Evolutionary conservation across 1,139 yeast genomes (phyloP).

Genomic region (Hyphopichia fennica): DNA sequence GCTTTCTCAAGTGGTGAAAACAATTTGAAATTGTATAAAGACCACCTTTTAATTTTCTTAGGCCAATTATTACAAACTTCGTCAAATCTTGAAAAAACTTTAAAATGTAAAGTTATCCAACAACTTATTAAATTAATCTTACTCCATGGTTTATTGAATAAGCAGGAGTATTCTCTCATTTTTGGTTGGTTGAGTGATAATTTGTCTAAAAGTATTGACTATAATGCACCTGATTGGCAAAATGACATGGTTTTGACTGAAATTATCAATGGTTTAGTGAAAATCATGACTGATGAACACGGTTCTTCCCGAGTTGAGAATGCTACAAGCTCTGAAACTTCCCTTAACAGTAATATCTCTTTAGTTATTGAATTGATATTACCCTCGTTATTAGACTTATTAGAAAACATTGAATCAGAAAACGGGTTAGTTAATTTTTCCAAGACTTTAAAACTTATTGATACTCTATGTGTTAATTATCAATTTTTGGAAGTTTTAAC

Average conservation of each 20-base stretch:
- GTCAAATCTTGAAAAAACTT: constrained; percentile 63
- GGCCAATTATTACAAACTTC: constrained; percentile 68
- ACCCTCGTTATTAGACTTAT: constrained; percentile 56
- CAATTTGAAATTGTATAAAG: constrained; percentile 44
- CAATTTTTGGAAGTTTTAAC: constrained; percentile 51
- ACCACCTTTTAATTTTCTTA: constrained; percentile 62
- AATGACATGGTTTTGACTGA: constrained; percentile 32
- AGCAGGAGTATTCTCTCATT: constrained; percentile 59
- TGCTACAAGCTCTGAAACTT: constrained; percentile 17
- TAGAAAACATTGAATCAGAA: constrained; percentile 32
- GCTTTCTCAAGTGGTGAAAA: constrained; percentile 8
- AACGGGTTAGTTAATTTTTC: constrained; percentile 12
- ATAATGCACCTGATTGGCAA: constrained; percentile 36
- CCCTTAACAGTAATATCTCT: constrained; percentile 14
- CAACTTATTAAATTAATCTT: constrained; percentile 58
- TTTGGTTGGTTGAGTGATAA: constrained; percentile 69
- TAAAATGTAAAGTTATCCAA: constrained; percentile 65
- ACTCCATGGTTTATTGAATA: constrained; percentile 45
- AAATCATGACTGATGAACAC: constrained; percentile 32
- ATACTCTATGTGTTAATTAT: constrained; percentile 44
- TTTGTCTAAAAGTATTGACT: constrained; percentile 36
- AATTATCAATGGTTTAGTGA: constrained; percentile 53
- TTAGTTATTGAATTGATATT: constrained; percentile 59
- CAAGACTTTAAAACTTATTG: constrained; percentile 44
- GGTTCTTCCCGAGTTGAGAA: constrained; percentile 16